Conservation (phyloP, 2,329 filamentous ascomycete genomes). For the Aspergillus phoenicis region DNA sequence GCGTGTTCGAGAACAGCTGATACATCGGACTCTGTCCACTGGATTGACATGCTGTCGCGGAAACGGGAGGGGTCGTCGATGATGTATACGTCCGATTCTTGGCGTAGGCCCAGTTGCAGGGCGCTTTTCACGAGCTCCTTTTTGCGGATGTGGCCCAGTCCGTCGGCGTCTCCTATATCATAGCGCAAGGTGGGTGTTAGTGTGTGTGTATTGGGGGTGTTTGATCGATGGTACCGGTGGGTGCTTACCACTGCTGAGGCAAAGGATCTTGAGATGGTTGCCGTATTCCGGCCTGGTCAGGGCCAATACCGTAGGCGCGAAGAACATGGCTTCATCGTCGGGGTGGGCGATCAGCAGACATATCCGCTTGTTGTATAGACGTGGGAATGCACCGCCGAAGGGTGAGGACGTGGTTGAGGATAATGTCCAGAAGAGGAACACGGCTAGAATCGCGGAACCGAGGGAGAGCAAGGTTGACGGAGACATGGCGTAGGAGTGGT, state of each 20-base stretch:
- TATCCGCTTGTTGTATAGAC: conserved; percentile 78
- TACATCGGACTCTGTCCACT: conserved; percentile 74
- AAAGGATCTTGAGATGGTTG: conserved; percentile 93
- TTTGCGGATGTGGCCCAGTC: conserved; percentile 79
- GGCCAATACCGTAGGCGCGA: conserved; percentile 83
- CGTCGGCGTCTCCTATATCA: conserved; percentile 75
- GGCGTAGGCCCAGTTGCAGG: conserved; percentile 71
- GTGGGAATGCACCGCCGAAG: conserved; percentile 53
- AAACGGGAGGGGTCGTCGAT: conserved; percentile 75
- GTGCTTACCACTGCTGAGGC: conserved; percentile 74
- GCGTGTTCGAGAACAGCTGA: conserved; percentile 69
- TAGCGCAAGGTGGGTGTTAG: background rate
- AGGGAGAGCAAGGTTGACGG: conserved; percentile 30
- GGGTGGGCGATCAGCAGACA: conserved; percentile 94
- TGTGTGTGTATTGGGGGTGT: background rate
- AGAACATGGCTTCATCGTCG: conserved; percentile 99
- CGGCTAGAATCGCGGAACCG: conserved; percentile 41
- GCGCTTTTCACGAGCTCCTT: conserved; percentile 83
- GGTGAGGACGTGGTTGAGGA: conserved; percentile 45
- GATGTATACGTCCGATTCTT: conserved; percentile 80
- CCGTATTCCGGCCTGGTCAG: conserved; percentile 76
- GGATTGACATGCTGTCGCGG: conserved; percentile 81
- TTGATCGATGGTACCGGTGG: too few relatives aligned
- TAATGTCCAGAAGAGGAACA: conserved; percentile 48
- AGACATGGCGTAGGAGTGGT: conserved; percentile 15